Evolutionary conservation across 2,329 filamentous ascomycete species (phyloP).

Genomic region (Aspergillus tubingensis): DNA sequence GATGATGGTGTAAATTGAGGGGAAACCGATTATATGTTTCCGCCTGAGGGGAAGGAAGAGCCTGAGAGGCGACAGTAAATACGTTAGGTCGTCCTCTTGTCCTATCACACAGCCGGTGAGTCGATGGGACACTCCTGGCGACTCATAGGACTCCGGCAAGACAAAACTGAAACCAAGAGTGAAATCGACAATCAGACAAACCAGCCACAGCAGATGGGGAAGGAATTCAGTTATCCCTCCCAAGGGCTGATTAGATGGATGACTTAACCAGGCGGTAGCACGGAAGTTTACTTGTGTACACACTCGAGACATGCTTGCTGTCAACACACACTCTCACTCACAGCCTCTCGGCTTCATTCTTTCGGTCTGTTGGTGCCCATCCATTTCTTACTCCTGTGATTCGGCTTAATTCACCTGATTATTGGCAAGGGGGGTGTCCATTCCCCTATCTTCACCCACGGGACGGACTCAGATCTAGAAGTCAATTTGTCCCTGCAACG

Average conservation of each 20-base stretch:
- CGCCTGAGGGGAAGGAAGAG: background rate
- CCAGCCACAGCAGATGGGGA: background rate
- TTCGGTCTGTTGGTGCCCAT: conserved; percentile 12
- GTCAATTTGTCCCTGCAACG: background rate
- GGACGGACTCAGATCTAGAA: background rate
- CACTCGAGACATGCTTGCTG: conserved; percentile 11
- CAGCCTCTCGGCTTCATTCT: conserved; percentile 13
- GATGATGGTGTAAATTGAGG: background rate
- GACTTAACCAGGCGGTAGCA: conserved; percentile 2
- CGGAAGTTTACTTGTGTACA: conserved; percentile 12
- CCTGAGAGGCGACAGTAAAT: background rate
- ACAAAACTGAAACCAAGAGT: background rate
- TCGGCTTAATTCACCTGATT: conserved; percentile 6
- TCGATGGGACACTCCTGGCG: background rate
- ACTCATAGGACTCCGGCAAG: background rate
- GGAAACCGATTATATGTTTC: background rate
- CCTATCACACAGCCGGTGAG: background rate
- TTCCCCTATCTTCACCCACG: background rate
- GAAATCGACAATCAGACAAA: background rate
- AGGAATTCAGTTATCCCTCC: background rate
- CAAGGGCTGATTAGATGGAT: background rate
- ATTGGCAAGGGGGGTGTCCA: conserved; percentile 2
- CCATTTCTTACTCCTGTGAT: background rate
- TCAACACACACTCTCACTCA: background rate
- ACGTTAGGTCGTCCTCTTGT: background rate